phyloP scores from a whole-genome alignment of 2,329 filamentous ascomycete genomes.

The Laburnicola sp. region DNA sequence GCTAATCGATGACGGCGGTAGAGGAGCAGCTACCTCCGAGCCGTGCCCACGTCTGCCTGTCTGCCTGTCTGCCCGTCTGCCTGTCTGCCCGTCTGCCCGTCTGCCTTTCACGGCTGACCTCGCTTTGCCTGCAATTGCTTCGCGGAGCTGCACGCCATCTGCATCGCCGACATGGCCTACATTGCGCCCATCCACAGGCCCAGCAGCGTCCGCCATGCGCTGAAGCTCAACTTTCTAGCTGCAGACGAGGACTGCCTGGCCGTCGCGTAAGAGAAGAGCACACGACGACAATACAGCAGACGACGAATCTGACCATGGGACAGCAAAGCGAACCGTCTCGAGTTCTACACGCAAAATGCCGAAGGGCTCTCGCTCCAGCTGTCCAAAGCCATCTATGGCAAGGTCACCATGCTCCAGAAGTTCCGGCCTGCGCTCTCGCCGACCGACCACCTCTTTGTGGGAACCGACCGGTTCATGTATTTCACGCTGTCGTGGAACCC shows the following conservation, averaged over 20 bases:
- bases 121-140: background rate
- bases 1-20: conserved; percentile 27
- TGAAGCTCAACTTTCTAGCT: conserved; percentile 76
- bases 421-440: conserved; percentile 73
- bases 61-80: no score
- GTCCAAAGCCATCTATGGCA: conserved; percentile 78
- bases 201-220: conserved; percentile 86
- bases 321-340: conserved; percentile 79
- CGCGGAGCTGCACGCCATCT: conserved; percentile 17
- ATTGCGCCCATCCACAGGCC: conserved; percentile 90
- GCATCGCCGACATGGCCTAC: conserved; percentile 72
- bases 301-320: conserved; percentile 14
- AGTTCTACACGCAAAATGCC: conserved; percentile 73
- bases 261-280: conserved; percentile 68
- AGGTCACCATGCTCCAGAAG: conserved; percentile 80
- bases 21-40: conserved; percentile 38
- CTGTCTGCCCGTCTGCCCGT: background rate
- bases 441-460: conserved; percentile 87
- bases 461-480: conserved; percentile 86
- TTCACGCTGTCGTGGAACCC: conserved; percentile 86
- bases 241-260: conserved; percentile 79
- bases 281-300: background rate
- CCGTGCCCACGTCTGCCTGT: conserved; percentile 2
- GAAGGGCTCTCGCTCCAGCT: conserved; percentile 64
- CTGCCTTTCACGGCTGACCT: background rate